Evolutionary conservation across 139 green algal genomes (phyloP).

Genomic region (Picochlorum sp.): DNA sequence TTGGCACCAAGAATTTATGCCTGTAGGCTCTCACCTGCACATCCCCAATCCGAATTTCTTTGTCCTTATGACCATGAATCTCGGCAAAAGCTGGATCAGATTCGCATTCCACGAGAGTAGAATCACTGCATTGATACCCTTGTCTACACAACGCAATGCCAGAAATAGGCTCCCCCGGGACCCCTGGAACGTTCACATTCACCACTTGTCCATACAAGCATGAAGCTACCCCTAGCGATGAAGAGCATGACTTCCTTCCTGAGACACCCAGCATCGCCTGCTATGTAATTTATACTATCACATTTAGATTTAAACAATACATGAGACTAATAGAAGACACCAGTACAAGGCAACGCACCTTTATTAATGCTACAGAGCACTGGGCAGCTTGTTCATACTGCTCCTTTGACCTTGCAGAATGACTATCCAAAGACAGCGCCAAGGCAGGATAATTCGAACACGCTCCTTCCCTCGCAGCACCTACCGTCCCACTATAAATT

Average conservation of each 20-base stretch:
- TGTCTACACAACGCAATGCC: constrained; percentile 15
- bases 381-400: constrained; percentile 36
- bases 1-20: constrained; percentile 1
- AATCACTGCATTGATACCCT: constrained; percentile 36
- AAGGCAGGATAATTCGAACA: constrained; percentile 53
- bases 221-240: background rate
- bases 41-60: constrained; percentile 1
- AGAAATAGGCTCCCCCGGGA: no score
- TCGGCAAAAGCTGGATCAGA: constrained; percentile 10
- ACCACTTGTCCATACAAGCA: background rate
- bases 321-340: background rate
- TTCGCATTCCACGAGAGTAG: constrained; percentile 26
- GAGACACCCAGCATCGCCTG: no score
- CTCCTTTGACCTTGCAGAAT: constrained; percentile 31
- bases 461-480: constrained; percentile 54
- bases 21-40: constrained; percentile 18
- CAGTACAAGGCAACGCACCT: constrained; percentile 1
- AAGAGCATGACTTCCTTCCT: background rate
- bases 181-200: background rate
- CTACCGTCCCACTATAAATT: constrained; percentile 66
- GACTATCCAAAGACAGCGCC: constrained; percentile 55
- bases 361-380: constrained; percentile 26
- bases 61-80: background rate
- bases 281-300: no score
- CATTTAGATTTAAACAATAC: no score